Evolutionary conservation across 192 early-diverging fungal species (phyloP).

Genomic region (Chytriomyces sp.): DNA sequence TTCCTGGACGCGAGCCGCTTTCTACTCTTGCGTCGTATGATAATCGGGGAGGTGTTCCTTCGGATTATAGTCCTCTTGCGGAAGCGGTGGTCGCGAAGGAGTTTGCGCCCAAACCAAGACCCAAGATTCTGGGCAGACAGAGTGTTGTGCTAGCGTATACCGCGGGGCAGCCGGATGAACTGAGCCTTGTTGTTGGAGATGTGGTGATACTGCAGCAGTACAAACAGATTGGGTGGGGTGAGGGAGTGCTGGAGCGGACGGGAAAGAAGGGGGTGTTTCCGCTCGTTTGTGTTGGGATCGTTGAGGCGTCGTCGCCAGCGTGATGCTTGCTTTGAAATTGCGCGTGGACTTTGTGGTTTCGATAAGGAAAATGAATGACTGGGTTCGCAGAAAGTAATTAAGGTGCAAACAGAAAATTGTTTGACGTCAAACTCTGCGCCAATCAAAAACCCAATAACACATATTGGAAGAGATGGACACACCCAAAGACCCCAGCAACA

Average conservation of each 20-base stretch:
- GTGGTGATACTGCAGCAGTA: neutral
- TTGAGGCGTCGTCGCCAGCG: neutral
- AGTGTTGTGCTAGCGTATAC: neutral
- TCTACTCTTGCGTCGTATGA: neutral
- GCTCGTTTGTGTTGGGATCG: conserved; percentile 10
- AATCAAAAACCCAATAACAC: no score
- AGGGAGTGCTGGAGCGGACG: conserved; percentile 1
- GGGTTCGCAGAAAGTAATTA: no score
- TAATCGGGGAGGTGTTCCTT: neutral
- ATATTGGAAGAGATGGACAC: no score
- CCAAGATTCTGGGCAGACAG: neutral
- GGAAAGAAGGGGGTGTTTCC: conserved; percentile 12
- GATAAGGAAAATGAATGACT: no score
- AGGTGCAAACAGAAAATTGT: no score
- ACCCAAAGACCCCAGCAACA: no score
- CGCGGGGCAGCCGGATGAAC: conserved; percentile 1
- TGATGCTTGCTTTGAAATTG: no score
- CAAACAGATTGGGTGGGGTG: conserved; percentile 14
- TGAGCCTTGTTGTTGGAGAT: conserved; percentile 15
- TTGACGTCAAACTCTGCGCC: no score
- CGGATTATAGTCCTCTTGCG: neutral
- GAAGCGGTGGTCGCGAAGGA: neutral
- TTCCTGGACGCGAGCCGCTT: neutral
- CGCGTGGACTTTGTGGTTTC: no score
- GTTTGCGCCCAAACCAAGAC: neutral